These are phyloP conservation scores for Fagus crenata DNA, from an alignment of 306 rosid genomes.

Conservation along the genomic window DNA sequence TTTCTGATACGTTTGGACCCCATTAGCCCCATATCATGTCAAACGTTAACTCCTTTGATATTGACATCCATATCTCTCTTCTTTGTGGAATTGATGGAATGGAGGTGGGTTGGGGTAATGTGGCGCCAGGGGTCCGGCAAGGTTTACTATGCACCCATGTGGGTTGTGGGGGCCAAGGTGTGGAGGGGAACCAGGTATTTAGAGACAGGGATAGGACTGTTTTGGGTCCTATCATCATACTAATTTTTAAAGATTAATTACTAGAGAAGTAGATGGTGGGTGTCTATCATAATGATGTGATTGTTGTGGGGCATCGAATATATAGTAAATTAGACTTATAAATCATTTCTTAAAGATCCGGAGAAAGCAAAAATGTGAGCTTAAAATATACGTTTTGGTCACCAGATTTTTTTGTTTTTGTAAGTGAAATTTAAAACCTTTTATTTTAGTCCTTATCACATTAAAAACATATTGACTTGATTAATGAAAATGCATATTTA, in stretches of 20 bases:
- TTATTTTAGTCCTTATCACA: no score
- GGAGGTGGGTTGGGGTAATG: constrained; percentile 11
- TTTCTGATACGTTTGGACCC: constrained; percentile 31
- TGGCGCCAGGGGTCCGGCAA: constrained; percentile 14
- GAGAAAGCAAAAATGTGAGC: no score
- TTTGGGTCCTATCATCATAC: constrained; percentile 39
- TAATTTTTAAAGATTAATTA: background rate
- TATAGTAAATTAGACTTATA: background rate
- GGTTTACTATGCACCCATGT: constrained; percentile 45
- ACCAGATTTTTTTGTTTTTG: no score
- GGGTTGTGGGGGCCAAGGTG: constrained; percentile 40
- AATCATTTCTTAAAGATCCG: background rate
- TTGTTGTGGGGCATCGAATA: constrained; percentile 9
- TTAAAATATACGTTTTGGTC: no score
- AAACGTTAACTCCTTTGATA: constrained; percentile 35
- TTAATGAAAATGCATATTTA: no score
- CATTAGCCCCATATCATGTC: constrained; percentile 43
- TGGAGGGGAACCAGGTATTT: constrained; percentile 35
- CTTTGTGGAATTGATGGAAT: background rate
- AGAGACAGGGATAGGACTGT: constrained; percentile 51
- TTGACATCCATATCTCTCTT: constrained; percentile 17
- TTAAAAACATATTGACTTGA: no score
- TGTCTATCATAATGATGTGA: constrained; percentile 65
- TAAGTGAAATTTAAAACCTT: no score
- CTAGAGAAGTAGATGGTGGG: constrained; percentile 52